A percentile compares a stretch with the other conserved stretches of the same genome.
Evolutionary conservation across 805 yeast species (phyloP).

Genomic region (Myxozyma udenii): DNA sequence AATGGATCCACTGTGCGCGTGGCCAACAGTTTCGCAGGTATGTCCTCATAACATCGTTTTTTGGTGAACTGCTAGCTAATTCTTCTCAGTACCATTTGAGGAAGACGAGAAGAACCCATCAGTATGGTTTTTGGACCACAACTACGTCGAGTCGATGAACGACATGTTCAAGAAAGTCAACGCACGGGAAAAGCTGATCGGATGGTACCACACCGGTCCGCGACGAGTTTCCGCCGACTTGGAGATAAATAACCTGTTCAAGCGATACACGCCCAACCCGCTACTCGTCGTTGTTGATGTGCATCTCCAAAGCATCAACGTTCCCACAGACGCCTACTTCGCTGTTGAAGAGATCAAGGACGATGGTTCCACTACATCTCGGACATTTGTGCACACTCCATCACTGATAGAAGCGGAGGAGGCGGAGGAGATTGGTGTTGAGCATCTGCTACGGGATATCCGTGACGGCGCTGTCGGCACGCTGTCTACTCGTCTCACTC

Average conservation of each 20-base stretch:
- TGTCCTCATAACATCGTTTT: background rate
- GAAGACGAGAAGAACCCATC: slow-evolving; percentile 88
- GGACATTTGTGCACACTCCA: slow-evolving; percentile 90
- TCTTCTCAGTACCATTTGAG: slow-evolving; percentile 70
- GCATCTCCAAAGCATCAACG: slow-evolving; percentile 75
- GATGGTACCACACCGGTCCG: slow-evolving; percentile 99
- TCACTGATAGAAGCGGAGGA: slow-evolving; percentile 94
- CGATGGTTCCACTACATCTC: slow-evolving; percentile 89
- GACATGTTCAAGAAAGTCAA: slow-evolving; percentile 97
- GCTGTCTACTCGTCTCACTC: slow-evolving; percentile 79
- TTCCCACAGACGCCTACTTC: slow-evolving; percentile 92
- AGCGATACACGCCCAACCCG: slow-evolving; percentile 76
- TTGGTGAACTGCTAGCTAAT: background rate
- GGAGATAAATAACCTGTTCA: slow-evolving; percentile 86
- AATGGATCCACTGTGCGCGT: slow-evolving; percentile 58
- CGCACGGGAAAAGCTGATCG: slow-evolving; percentile 92
- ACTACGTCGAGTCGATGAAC: slow-evolving; percentile 91
- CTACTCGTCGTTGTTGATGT: slow-evolving; percentile 88
- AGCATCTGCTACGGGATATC: slow-evolving; percentile 88
- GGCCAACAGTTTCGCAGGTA: slow-evolving; percentile 83
- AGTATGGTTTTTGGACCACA: slow-evolving; percentile 97
- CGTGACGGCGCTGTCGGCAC: slow-evolving; percentile 96
- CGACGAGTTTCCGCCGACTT: slow-evolving; percentile 83
- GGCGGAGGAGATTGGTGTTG: slow-evolving; percentile 99
- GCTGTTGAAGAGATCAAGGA: slow-evolving; percentile 94